A percentile compares a stretch with the other conserved stretches of the same genome.
Evolutionary conservation across 129 eudicot species (phyloP).

Genomic region (Centrapalus pauciflorus): DNA sequence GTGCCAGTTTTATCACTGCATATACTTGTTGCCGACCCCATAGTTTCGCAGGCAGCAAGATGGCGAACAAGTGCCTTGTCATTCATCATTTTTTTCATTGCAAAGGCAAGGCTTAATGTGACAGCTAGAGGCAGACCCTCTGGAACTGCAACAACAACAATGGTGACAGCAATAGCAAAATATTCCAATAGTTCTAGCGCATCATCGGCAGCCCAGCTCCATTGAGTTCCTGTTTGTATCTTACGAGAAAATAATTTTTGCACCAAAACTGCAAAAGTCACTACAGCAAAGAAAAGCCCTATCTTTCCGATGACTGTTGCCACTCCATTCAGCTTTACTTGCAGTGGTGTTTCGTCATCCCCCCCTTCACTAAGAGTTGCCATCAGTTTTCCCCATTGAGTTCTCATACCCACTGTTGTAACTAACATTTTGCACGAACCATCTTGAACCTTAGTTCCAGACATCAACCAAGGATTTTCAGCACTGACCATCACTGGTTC

Average conservation of each 20-base stretch:
- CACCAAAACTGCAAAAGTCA: slow-evolving; percentile 81
- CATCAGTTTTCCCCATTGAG: slow-evolving; percentile 99
- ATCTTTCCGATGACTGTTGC: slow-evolving; percentile 90
- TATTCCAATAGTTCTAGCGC: slow-evolving; percentile 70
- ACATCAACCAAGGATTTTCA: slow-evolving; percentile 77
- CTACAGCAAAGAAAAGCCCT: slow-evolving; percentile 82
- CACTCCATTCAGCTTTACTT: slow-evolving; percentile 88
- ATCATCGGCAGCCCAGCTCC: slow-evolving; percentile 70
- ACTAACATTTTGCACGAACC: slow-evolving; percentile 95
- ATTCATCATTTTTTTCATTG: slow-evolving; percentile 97
- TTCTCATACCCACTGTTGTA: slow-evolving; percentile 93
- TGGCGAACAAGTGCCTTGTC: slow-evolving; percentile 90
- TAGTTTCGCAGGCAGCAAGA: slow-evolving; percentile 95
- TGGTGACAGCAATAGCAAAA: slow-evolving; percentile 90
- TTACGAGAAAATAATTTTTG: slow-evolving; percentile 60
- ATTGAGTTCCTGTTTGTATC: slow-evolving; percentile 37
- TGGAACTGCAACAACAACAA: slow-evolving; percentile 96
- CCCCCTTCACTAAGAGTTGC: slow-evolving; percentile 97
- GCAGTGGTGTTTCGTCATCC: slow-evolving; percentile 90
- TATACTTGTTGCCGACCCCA: slow-evolving; percentile 97
- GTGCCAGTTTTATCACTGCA: slow-evolving; percentile 98
- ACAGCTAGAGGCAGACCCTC: slow-evolving; percentile 98
- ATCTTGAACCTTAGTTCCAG: slow-evolving; percentile 97
- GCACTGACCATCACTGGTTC: slow-evolving; percentile 75
- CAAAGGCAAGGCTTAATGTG: slow-evolving; percentile 85